Base-by-base conservation (phyloP, 768 basidiomycete genomes). In the Naganishia onofrii region DNA sequence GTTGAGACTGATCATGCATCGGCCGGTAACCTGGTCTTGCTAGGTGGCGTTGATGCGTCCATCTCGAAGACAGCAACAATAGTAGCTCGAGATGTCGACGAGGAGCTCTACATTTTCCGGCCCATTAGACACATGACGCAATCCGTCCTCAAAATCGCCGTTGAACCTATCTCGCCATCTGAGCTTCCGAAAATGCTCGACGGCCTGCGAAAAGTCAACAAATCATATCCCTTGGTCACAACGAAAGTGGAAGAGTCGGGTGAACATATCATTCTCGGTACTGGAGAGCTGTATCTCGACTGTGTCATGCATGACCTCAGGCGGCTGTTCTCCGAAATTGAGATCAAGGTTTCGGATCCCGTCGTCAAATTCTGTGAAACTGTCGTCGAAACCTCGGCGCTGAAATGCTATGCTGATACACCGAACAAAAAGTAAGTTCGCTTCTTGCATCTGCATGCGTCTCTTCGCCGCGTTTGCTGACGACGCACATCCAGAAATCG, bases 321-420 rank as follows among this genome's bases (percentile, higher is more conserved):
- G 71, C 87, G 86, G 71, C 78, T 98, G 71, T 99, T 95, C 83
- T 88, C 93, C 34, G 96, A 99, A 84, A 96, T 98, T 75, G 96
- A 99, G 85, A 97, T 99, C 85, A 99, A 99, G 84, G 93, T 98
- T 17, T 98, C 95, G 28, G 96, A 99, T 83, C 96, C 96, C 1
- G 93, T 98, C 46, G 95, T 93, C 19, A 92, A 93, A 78, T 99
- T 99, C 83, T 91, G 92, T 78, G 96, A 99, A 84, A 99, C 96
- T 1, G 95, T 98, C 26, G 84, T 97, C 74, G 96, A 99, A 84
- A 98, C 95, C 36, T 93, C 91, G 74, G 96, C 95, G 3, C 82
- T 99, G 73, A 99, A 98, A 82, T 98, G 95, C 78, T 99, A 99
- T 81, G 96, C 96, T 21, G 96, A 98, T 76, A 98, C 96, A 34